Base-by-base conservation (phyloP, 805 yeast genomes). In the Cyberlindnera japonica region DNA sequence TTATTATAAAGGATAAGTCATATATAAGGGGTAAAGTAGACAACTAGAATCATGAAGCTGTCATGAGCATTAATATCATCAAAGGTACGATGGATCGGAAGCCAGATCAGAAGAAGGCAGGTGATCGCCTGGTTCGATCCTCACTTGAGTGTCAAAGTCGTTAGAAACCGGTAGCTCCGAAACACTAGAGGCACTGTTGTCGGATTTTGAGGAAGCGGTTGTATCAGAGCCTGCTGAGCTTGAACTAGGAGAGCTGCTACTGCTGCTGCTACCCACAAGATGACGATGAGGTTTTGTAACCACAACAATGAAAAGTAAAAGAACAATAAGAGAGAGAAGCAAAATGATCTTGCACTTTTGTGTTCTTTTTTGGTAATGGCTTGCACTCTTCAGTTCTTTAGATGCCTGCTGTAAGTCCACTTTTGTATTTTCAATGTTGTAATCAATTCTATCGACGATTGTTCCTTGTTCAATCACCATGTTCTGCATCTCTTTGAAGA, bases 401-500 rank as follows among this genome's bases (percentile, higher is more conserved):
- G 85, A 86, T 0, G 97, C 93, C 27, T 71, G 73, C 54, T 81
- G 78, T 44, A 91, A 74, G 49, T 88, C 83, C 25, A 77, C 77
- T 3, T 77, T 82, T n/a, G 95, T 83, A 44, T 79, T 80, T 45
- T 83, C 83, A 44, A 93, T 65, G 58, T 93, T 93, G 61, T 91
- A 93, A 62, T 91, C 99, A 41, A 93, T 91, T 50, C 97, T 69
- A 63, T 93, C 99, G 44, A 93, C 70, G 32, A 93, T 74, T 0
- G 96, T 87, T 1, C 99, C 99, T 63, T 93, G 99, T 55, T 93
- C 98, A 41, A 93, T 83, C 31, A 93, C 86, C 72, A 93, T 71
- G 27, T 80, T 77, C 55, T 95, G 97, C 75, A 93, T 76, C 56
- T 93, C 98, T 58, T 84, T 83, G 68, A 93, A 93, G 33, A 93